Evolutionary conservation across 305 asterid species (phyloP).

Genomic region (Solanum chacoense): DNA sequence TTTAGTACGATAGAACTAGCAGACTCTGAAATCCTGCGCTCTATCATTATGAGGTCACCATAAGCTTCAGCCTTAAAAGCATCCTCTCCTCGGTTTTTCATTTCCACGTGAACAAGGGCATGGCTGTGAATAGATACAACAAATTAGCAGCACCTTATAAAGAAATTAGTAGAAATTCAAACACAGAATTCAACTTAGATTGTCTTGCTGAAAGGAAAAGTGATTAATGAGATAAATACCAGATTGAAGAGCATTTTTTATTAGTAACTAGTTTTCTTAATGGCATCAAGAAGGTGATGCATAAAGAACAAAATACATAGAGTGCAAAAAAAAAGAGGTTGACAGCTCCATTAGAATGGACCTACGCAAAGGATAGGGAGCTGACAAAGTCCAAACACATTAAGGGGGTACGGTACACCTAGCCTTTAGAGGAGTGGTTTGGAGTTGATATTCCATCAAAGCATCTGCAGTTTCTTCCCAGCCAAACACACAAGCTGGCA

Average conservation of each 20-base stretch:
- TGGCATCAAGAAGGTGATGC: not conserved
- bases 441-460: not conserved
- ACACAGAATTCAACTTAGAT: not conserved
- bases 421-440: not conserved
- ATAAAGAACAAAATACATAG: not conserved
- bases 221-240: not conserved
- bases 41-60: slow-evolving; percentile 64
- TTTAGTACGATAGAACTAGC: slow-evolving; percentile 49
- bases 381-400: not conserved
- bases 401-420: not conserved
- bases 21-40: slow-evolving; percentile 67
- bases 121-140: slow-evolving; percentile 32
- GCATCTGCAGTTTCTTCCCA: not conserved
- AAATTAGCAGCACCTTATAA: not conserved
- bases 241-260: not conserved
- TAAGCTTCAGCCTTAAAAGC: slow-evolving; percentile 71
- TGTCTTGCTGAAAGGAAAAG: not conserved
- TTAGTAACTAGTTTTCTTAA: not conserved
- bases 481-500: not conserved
- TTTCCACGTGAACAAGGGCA: slow-evolving; percentile 80
- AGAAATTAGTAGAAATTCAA: not conserved
- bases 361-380: not conserved
- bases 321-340: not conserved
- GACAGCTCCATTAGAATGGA: not conserved
- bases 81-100: slow-evolving; percentile 86